phyloP scores from a whole-genome alignment of 306 rosid genomes.

The Oemleria cerasiformis region DNA sequence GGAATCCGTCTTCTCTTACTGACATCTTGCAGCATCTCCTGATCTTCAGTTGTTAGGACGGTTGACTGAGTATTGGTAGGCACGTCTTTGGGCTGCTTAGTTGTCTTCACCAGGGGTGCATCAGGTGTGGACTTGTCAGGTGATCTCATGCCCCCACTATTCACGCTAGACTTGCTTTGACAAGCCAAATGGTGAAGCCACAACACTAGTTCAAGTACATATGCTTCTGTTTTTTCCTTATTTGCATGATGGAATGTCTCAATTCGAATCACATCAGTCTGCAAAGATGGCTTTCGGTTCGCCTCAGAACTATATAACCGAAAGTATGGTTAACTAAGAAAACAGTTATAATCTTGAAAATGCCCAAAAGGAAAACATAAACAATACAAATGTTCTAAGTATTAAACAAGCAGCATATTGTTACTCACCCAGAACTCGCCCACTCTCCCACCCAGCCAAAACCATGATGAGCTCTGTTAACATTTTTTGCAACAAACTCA shows the following conservation, averaged over 20 bases:
- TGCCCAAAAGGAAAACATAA: not conserved
- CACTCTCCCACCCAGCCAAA: slow-evolving; percentile 98
- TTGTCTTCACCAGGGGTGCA: slow-evolving; percentile 24
- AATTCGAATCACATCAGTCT: slow-evolving; percentile 53
- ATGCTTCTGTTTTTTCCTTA: slow-evolving; percentile 63
- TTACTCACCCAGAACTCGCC: slow-evolving; percentile 78
- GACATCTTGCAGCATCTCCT: slow-evolving; percentile 49
- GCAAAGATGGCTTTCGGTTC: slow-evolving; percentile 45
- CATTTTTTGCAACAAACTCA: slow-evolving; percentile 23
- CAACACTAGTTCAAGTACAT: slow-evolving; percentile 57
- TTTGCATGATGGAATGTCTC: slow-evolving; percentile 88
- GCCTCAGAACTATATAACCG: slow-evolving; percentile 51
- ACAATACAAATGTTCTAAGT: not conserved
- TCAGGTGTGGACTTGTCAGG: slow-evolving; percentile 30
- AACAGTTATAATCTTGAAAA: not conserved
- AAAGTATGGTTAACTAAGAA: slow-evolving; percentile 13
- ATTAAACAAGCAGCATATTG: not conserved
- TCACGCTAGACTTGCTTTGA: slow-evolving; percentile 37
- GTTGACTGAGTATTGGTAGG: slow-evolving; percentile 2
- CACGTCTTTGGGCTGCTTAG: slow-evolving; percentile 23
- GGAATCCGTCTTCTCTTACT: slow-evolving; percentile 34
- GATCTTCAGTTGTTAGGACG: slow-evolving; percentile 49
- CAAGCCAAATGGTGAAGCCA: slow-evolving; percentile 77
- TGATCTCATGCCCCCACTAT: slow-evolving; percentile 23
- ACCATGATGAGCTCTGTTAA: slow-evolving; percentile 82